These are phyloP conservation scores for Aspergillus sergii DNA, from an alignment of 2,329 filamentous ascomycete genomes.

Conservation along the genomic window DNA sequence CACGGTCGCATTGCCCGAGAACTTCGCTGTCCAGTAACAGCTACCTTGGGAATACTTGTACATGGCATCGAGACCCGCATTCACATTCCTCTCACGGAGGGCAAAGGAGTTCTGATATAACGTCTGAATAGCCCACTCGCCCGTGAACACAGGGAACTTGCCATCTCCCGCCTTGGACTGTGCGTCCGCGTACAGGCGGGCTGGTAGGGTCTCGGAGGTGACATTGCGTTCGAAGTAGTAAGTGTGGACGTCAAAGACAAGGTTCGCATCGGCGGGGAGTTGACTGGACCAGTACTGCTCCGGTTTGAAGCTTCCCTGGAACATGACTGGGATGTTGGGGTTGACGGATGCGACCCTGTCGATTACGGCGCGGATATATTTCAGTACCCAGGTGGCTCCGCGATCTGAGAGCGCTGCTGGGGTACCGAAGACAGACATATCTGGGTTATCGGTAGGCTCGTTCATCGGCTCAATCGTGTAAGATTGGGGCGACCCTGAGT, in stretches of 20 bases:
- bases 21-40: slow-evolving; percentile 27
- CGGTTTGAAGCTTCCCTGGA: slow-evolving; percentile 31
- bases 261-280: slow-evolving; percentile 20
- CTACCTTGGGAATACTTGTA: slow-evolving; percentile 22
- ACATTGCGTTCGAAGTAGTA: slow-evolving; percentile 26
- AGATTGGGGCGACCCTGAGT: slow-evolving; percentile 18
- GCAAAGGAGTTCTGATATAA: slow-evolving; percentile 19
- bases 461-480: slow-evolving; percentile 32
- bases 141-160: slow-evolving; percentile 28
- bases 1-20: slow-evolving; percentile 17
- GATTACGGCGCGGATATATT: slow-evolving; percentile 26
- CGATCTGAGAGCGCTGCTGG: slow-evolving; percentile 24
- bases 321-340: slow-evolving; percentile 25
- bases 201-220: slow-evolving; percentile 19
- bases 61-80: slow-evolving; percentile 19
- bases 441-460: slow-evolving; percentile 26
- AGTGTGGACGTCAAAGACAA: slow-evolving; percentile 31
- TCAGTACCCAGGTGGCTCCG: slow-evolving; percentile 26
- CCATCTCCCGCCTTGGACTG: slow-evolving; percentile 15
- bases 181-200: slow-evolving; percentile 23
- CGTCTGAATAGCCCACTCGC: slow-evolving; percentile 28
- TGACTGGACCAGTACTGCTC: slow-evolving; percentile 23
- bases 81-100: slow-evolving; percentile 19
- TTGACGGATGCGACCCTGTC: slow-evolving; percentile 18
- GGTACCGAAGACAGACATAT: slow-evolving; percentile 28